Evolutionary conservation across 345 rosid species (phyloP).

Genomic region (Eucalyptus decipiens): DNA sequence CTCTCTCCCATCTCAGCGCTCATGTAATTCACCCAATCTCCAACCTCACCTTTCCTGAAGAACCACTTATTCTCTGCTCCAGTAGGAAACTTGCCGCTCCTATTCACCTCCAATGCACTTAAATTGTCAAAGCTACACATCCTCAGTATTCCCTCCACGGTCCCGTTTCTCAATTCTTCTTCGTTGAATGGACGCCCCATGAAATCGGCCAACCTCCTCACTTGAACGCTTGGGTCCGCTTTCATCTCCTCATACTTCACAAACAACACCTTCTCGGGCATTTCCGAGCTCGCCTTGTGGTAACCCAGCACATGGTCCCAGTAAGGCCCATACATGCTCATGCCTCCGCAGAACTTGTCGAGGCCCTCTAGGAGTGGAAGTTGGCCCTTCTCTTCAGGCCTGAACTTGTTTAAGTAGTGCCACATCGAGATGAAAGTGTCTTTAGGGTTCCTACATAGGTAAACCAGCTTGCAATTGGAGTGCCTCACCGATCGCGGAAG

Average conservation of each 20-base stretch:
- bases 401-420: not conserved
- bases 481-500: not conserved
- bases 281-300: constrained; percentile 8
- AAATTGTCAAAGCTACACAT: constrained; percentile 23
- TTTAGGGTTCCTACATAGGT: constrained; percentile 3
- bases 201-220: constrained; percentile 19
- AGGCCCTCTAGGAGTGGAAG: constrained; percentile 10
- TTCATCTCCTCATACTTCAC: too few species aligned
- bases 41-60: constrained; percentile 8
- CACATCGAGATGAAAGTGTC: not conserved
- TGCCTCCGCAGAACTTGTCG: constrained; percentile 18
- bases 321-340: constrained; percentile 6
- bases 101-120: constrained; percentile 7
- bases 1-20: not conserved
- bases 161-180: not conserved
- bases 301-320: constrained; percentile 26
- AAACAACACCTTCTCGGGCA: too few species aligned
- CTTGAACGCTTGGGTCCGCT: not conserved
- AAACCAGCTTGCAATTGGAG: constrained; percentile 1
- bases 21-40: not conserved
- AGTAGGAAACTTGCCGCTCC: not conserved
- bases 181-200: constrained; percentile 11
- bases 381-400: constrained; percentile 3
- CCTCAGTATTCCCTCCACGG: not conserved
- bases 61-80: constrained; percentile 1